Conservation (phyloP, 495 filamentous ascomycete genomes). For the Neurospora hispaniola region DNA sequence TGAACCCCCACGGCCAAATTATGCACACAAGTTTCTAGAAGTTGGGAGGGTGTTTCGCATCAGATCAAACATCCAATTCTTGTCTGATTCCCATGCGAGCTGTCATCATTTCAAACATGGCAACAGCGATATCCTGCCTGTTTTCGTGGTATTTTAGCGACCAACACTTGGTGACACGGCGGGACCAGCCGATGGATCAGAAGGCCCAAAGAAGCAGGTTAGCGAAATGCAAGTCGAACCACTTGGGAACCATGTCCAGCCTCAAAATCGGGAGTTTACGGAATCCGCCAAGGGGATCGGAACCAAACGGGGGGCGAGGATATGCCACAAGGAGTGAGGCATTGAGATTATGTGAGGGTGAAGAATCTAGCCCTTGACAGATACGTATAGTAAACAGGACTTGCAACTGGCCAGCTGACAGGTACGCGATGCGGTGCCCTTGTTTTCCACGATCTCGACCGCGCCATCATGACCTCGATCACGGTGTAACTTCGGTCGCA, state of each 20-base stretch:
- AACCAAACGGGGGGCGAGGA: background rate
- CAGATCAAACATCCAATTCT: background rate
- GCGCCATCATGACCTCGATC: background rate
- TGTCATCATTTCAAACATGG: background rate
- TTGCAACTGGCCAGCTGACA: background rate
- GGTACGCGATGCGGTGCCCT: background rate
- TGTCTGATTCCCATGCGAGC: background rate
- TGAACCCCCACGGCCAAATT: background rate
- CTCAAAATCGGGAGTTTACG: background rate
- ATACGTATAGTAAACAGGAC: background rate
- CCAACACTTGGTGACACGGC: background rate
- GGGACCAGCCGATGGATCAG: background rate
- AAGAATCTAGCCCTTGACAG: background rate
- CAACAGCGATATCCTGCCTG: background rate
- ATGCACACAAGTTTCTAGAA: background rate
- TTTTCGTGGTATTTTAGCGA: background rate
- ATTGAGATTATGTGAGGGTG: background rate
- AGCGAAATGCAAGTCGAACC: background rate
- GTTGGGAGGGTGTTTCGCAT: background rate
- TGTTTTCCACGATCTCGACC: background rate
- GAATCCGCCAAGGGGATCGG: background rate
- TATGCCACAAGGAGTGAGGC: background rate
- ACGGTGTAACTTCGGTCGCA: background rate
- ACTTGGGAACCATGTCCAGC: background rate
- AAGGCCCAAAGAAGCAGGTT: background rate